phyloP scores from a whole-genome alignment of 352 stramenopile species.

The Phytophthora podocarpi region DNA sequence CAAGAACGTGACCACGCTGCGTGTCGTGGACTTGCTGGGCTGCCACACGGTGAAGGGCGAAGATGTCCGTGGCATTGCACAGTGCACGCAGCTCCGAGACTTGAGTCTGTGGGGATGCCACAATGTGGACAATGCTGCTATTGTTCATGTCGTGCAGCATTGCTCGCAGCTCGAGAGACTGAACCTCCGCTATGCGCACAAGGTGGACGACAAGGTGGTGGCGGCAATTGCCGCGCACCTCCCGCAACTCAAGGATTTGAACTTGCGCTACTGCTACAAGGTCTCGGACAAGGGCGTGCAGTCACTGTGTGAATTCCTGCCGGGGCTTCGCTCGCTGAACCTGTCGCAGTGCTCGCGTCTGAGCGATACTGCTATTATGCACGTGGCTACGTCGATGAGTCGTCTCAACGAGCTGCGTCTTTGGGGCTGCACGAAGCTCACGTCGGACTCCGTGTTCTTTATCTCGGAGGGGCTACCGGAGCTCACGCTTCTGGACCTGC shows the following conservation, averaged over 20 bases:
- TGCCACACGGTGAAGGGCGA: constrained; percentile 72
- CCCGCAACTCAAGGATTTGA: constrained; percentile 66
- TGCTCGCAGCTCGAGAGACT: constrained; percentile 54
- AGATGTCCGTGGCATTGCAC: constrained; percentile 51
- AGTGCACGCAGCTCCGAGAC: constrained; percentile 54
- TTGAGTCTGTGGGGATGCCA: constrained; percentile 81
- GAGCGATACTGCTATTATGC: constrained; percentile 69
- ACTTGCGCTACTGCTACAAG: constrained; percentile 90
- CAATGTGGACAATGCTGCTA: constrained; percentile 73
- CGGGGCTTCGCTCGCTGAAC: constrained; percentile 66
- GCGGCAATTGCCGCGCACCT: constrained; percentile 51
- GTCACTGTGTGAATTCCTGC: constrained; percentile 53
- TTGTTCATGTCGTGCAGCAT: constrained; percentile 59
- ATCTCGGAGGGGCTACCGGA: constrained; percentile 70
- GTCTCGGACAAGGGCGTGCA: constrained; percentile 71
- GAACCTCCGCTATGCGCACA: constrained; percentile 86
- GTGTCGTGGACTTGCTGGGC: constrained; percentile 72
- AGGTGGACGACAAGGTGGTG: constrained; percentile 81
- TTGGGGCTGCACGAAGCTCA: constrained; percentile 85
- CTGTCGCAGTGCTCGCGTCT: constrained; percentile 84
- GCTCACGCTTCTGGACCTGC: constrained; percentile 75
- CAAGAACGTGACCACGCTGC: constrained; percentile 54
- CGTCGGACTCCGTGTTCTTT: constrained; percentile 65
- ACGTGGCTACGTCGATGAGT: constrained; percentile 59
- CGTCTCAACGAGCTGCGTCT: constrained; percentile 76